A percentile compares a stretch with the other conserved stretches of the same genome.
Evolutionary conservation across 148 eudicot genomes (phyloP).

Genomic region (Persicaria tinctoria): DNA sequence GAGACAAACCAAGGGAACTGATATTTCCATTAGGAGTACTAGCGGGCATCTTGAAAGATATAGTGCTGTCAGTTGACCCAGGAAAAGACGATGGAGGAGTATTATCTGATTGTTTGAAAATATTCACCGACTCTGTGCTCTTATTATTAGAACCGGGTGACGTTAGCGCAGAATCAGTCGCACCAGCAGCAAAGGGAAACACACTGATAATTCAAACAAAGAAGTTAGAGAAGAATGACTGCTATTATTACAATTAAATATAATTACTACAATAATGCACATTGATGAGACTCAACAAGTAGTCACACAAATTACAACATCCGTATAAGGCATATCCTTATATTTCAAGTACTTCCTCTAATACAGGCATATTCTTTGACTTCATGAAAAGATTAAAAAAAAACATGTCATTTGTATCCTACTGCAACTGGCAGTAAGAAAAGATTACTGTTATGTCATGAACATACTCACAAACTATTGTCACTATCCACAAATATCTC

Average conservation of each 20-base stretch:
- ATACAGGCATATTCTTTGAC: too few relatives aligned
- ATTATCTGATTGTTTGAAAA: slow-evolving; percentile 19
- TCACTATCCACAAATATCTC: too few relatives aligned
- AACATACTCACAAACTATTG: too few relatives aligned
- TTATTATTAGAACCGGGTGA: slow-evolving; percentile 21
- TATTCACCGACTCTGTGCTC: slow-evolving; percentile 19
- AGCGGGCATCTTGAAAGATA: slow-evolving; percentile 20
- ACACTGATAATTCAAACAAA: slow-evolving; percentile 22
- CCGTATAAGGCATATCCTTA: too few relatives aligned
- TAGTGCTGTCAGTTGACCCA: slow-evolving; percentile 22
- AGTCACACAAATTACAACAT: too few relatives aligned
- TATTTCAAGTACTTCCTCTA: too few relatives aligned
- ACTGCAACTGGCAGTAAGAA: too few relatives aligned
- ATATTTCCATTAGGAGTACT: slow-evolving; percentile 25
- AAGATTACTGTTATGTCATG: too few relatives aligned
- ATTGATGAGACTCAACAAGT: too few relatives aligned
- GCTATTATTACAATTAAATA: not conserved
- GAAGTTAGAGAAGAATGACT: not conserved
- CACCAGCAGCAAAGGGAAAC: slow-evolving; percentile 15
- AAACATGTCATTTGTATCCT: too few relatives aligned
- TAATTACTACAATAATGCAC: not conserved
- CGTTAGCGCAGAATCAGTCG: slow-evolving; percentile 19
- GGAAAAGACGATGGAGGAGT: slow-evolving; percentile 17
- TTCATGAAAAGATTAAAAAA: too few relatives aligned
- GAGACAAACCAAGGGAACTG: slow-evolving; percentile 21